These are phyloP conservation scores for Pythium aquatile DNA, from an alignment of 352 stramenopile species.

Conservation along the genomic window DNA sequence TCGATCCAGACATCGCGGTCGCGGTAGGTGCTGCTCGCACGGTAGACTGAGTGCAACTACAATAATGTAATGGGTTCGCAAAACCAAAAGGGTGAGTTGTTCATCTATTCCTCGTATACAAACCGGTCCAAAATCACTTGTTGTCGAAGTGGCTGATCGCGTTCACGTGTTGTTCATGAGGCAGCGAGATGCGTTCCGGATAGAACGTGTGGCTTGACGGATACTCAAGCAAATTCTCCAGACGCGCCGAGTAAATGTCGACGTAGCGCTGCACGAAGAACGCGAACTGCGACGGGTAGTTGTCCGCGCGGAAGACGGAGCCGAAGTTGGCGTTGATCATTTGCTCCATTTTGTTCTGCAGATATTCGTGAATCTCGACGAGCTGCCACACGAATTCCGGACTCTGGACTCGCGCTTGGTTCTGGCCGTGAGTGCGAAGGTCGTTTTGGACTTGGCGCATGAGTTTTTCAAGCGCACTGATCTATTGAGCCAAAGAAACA, in stretches of 20 bases:
- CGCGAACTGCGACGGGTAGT: slow-evolving; percentile 84
- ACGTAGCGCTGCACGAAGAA: slow-evolving; percentile 87
- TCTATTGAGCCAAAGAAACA: slow-evolving; percentile 26
- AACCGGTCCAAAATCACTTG: background rate
- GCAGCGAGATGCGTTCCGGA: slow-evolving; percentile 60
- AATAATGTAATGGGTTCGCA: background rate
- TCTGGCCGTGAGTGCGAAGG: slow-evolving; percentile 29
- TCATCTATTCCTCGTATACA: background rate
- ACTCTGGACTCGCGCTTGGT: slow-evolving; percentile 37
- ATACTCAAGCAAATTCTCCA: slow-evolving; percentile 84
- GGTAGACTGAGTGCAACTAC: slow-evolving; percentile 33
- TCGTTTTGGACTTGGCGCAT: slow-evolving; percentile 69
- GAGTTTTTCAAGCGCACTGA: slow-evolving; percentile 57
- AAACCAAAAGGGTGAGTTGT: background rate
- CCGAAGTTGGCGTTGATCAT: slow-evolving; percentile 88
- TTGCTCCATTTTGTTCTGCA: slow-evolving; percentile 71
- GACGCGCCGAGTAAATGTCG: slow-evolving; percentile 84
- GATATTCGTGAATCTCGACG: slow-evolving; percentile 54
- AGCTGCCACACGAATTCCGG: slow-evolving; percentile 63
- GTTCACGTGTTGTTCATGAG: slow-evolving; percentile 43
- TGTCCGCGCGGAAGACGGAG: slow-evolving; percentile 82
- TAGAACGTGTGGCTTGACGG: slow-evolving; percentile 86
- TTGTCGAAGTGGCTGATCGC: slow-evolving; percentile 4
- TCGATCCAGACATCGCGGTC: slow-evolving; percentile 70
- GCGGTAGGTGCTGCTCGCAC: slow-evolving; percentile 59